These are phyloP conservation scores for Ziziphus jujuba DNA, from an alignment of 306 rosid species.

Conservation along the genomic window DNA sequence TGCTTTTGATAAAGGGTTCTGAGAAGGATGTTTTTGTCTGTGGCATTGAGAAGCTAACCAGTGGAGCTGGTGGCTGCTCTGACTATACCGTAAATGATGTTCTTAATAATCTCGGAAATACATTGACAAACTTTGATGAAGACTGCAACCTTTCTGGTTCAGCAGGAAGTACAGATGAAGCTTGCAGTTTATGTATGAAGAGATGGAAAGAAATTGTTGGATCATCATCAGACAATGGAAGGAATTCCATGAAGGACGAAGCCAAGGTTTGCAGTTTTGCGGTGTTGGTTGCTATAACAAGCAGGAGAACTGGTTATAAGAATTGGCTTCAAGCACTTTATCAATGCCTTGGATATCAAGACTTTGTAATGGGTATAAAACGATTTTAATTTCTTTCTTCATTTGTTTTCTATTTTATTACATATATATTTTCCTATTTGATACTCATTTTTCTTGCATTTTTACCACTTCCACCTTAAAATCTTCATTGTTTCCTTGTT, in stretches of 20 bases:
- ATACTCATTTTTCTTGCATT: too few relatives aligned
- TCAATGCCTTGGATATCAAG: constrained; percentile 46
- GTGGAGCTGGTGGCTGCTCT: constrained; percentile 57
- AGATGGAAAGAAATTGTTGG: constrained; percentile 46
- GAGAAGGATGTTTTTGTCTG: constrained; percentile 30
- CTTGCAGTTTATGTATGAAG: constrained; percentile 42
- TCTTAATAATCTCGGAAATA: constrained; percentile 28
- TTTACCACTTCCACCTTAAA: background rate
- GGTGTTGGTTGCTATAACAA: constrained; percentile 44
- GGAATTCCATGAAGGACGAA: constrained; percentile 15
- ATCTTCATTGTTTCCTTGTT: background rate
- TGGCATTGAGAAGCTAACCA: constrained; percentile 49
- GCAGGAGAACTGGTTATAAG: constrained; percentile 33
- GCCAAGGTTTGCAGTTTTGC: constrained; percentile 52
- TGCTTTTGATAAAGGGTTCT: constrained; percentile 18
- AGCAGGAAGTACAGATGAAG: constrained; percentile 19
- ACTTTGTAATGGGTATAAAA: constrained; percentile 30
- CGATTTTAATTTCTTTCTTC: too few relatives aligned
- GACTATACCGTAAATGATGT: constrained; percentile 47
- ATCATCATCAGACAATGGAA: constrained; percentile 9
- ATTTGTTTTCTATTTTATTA: background rate
- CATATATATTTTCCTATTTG: background rate
- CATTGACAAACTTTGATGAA: constrained; percentile 37
- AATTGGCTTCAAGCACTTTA: constrained; percentile 36
- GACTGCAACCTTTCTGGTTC: constrained; percentile 37